Evolutionary conservation across 805 yeast genomes (phyloP), one percentile per base, ranked within the genome.

Genomic region (Cyberlindnera maclurae): DNA sequence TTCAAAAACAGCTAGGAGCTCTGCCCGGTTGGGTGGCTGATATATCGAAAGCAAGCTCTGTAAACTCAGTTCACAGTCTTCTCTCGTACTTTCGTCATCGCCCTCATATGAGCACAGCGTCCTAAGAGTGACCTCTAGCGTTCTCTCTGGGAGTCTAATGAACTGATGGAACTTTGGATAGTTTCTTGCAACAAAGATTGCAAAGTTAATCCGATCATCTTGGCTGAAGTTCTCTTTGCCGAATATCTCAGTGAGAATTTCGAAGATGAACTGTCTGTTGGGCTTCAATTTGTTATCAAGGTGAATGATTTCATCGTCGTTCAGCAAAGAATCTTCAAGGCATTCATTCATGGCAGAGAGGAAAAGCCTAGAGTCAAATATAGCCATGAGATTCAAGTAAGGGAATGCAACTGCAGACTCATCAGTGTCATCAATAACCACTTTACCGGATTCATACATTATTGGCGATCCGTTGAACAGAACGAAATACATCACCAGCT

Each of bases 151-250:
- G 1, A 93, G 57, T 32, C 86, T 68, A 10, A 90, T 69, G 45
- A 85, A 89, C 58, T 90, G 98, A 11, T 75, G 68, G 57, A 83
- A 90, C 54, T 90, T 93, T 2, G 96, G 82, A 44, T 80, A 77
- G 53, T 84, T 89, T 41, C 90, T 61, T 0, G 90, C 84, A 26
- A 90, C 59, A 52, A 90, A 93, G 3, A 86, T 73, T 3, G 85
- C 70, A 36, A 85, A 57, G 36, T 65, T 58, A 30, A 59, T 45
- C 12, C 48, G 46, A 28, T 63, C 65, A 5, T 41, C 41, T 1
- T 47, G 41, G 5, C 59, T 52, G 31, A 66, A 58, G 12, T 47
- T 44, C 38, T 64, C 57, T 5, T 60, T 64, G 3, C 67, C 66
- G 47, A 73, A 70, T 3, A 79, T 60, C 37, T 82, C 84, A 12